phyloP scores from a whole-genome alignment of 179 eudicot species.

The Amaranthus tricolor region DNA sequence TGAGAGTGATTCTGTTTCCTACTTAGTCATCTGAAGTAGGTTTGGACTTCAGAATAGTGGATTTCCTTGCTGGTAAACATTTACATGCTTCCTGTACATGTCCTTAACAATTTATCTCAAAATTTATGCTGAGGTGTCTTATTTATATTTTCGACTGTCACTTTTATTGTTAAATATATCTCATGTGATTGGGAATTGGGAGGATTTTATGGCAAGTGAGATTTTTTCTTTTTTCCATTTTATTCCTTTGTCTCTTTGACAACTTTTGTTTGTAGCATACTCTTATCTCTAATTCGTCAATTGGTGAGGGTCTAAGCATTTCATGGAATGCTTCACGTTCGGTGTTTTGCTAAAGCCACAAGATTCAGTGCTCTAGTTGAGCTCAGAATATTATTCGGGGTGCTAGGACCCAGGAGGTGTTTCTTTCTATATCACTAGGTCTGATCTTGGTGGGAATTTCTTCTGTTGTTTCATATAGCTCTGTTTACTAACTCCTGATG shows the following conservation, averaged over 20 bases:
- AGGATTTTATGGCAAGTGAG: neutral
- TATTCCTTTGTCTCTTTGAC: neutral
- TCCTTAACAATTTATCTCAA: neutral
- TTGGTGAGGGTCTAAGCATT: neutral
- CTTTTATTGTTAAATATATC: neutral
- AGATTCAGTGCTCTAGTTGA: no score
- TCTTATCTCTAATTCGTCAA: neutral
- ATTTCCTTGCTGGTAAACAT: neutral
- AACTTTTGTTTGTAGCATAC: neutral
- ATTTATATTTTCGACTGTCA: neutral
- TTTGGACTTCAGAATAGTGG: neutral
- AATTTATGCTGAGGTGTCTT: neutral
- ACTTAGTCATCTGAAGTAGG: neutral
- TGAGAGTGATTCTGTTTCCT: neutral
- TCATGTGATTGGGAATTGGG: neutral
- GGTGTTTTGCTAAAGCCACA: neutral
- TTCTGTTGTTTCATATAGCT: neutral
- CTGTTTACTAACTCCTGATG: neutral
- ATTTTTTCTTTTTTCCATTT: neutral
- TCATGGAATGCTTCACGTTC: neutral
- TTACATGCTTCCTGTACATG: no score
- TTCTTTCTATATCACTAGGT: neutral
- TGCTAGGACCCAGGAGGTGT: no score
- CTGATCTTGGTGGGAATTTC: neutral
- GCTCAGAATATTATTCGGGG: no score